Percentiles rank a stretch among this genome's conserved stretches.
phyloP scores from a whole-genome alignment of 2,329 filamentous ascomycete genomes.

The Aspergillus amoenus region DNA sequence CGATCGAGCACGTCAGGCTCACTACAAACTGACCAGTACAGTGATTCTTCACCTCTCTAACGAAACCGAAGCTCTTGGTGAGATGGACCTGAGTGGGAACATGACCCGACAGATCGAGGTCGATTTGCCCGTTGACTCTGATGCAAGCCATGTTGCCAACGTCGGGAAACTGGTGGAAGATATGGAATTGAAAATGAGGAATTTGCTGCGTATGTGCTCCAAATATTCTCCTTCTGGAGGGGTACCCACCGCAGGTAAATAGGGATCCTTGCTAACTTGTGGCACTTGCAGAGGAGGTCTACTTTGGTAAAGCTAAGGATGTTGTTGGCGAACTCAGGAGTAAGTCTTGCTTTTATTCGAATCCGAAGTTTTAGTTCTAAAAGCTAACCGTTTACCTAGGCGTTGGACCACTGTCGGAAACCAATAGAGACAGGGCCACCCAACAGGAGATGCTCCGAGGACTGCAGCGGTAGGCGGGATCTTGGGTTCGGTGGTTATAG shows the following conservation, averaged over 20 bases:
- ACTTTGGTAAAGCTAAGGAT: constrained; percentile 99
- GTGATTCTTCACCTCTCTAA: constrained; percentile 87
- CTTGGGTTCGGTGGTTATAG: constrained; percentile 2
- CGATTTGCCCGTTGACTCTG: constrained; percentile 83
- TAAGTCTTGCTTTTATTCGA: constrained; percentile 34
- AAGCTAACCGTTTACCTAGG: constrained; percentile 36
- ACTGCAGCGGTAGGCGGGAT: constrained; percentile 44
- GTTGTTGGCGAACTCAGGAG: constrained; percentile 94
- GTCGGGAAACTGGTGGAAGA: constrained; percentile 93
- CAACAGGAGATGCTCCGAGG: constrained; percentile 83
- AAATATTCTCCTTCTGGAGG: neutral
- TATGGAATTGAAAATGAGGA: constrained; percentile 99
- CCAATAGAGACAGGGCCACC: constrained; percentile 76
- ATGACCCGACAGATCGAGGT: constrained; percentile 97
- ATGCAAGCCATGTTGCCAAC: constrained; percentile 92
- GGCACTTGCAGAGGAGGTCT: constrained; percentile 72
- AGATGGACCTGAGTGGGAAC: constrained; percentile 91
- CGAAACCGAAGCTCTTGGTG: constrained; percentile 66
- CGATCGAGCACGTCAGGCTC: constrained; percentile 84
- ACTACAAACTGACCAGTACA: constrained; percentile 97
- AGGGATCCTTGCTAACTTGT: constrained; percentile 15
- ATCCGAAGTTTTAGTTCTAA: neutral
- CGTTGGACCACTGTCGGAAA: constrained; percentile 78
- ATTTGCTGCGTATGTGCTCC: constrained; percentile 66
- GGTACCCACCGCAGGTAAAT: neutral